Evolutionary conservation across 2,329 filamentous ascomycete genomes (phyloP).

Genomic region (Neonectria punicea): DNA sequence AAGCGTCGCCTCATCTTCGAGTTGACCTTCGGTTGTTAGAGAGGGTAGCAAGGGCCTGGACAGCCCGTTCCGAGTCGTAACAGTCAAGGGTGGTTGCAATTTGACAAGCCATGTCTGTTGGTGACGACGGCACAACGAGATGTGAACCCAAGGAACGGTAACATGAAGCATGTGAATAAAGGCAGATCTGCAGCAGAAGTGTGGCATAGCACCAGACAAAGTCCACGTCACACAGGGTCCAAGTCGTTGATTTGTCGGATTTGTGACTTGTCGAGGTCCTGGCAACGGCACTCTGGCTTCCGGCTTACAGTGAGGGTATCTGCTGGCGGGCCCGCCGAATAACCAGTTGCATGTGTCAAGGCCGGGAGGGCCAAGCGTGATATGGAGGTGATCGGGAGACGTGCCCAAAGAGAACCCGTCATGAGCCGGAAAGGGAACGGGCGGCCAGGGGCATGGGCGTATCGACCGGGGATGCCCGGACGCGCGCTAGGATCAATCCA

Average conservation of each 20-base stretch:
- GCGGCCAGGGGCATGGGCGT: slow-evolving; percentile 25
- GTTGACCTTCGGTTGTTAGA: neutral
- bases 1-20: neutral
- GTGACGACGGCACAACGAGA: neutral
- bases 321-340: slow-evolving; percentile 19
- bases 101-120: neutral
- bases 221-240: slow-evolving; percentile 13
- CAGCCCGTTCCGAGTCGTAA: neutral
- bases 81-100: neutral
- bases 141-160: neutral
- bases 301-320: neutral
- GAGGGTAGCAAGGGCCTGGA: neutral
- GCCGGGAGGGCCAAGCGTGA: slow-evolving; percentile 12
- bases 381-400: slow-evolving; percentile 30
- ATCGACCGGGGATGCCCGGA: slow-evolving; percentile 11
- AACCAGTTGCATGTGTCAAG: slow-evolving; percentile 19
- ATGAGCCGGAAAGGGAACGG: slow-evolving; percentile 30
- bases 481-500: slow-evolving; percentile 25
- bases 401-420: slow-evolving; percentile 32
- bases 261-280: neutral
- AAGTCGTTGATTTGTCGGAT: neutral
- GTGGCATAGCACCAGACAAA: slow-evolving; percentile 22
- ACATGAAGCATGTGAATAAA: slow-evolving; percentile 1
- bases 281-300: neutral
- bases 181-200: slow-evolving; percentile 12